Evolutionary conservation across 345 rosid species (phyloP).

Genomic region (Lepidium sativum): DNA sequence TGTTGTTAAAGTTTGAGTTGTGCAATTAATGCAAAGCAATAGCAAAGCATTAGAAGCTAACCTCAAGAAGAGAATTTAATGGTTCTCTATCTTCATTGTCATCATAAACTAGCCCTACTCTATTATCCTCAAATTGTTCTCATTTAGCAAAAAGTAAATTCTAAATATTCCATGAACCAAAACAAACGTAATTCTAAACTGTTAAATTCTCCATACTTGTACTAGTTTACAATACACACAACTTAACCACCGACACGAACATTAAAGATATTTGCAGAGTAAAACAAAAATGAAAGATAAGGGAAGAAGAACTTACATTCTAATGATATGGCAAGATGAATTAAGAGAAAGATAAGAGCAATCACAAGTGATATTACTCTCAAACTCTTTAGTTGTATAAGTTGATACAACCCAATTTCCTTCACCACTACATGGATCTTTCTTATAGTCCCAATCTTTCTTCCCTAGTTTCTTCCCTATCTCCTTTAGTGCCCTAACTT

Average conservation of each 20-base stretch:
- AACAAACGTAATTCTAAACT: not conserved
- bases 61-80: not conserved
- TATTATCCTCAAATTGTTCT: not conserved
- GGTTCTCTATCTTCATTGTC: not conserved
- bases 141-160: not conserved
- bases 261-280: not conserved
- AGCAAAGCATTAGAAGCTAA: not conserved
- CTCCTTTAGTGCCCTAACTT: conserved; percentile 60
- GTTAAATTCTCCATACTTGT: not conserved
- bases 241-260: conserved; percentile 8
- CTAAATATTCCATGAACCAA: not conserved
- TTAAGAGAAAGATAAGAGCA: conserved; percentile 33
- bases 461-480: conserved; percentile 61
- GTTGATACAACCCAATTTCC: conserved; percentile 40
- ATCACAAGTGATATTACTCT: conserved; percentile 50
- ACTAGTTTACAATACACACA: not conserved
- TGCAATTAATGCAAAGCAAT: not conserved
- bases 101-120: not conserved
- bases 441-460: conserved; percentile 57
- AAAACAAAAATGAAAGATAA: not conserved
- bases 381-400: conserved; percentile 30
- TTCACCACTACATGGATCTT: conserved; percentile 72
- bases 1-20: not conserved
- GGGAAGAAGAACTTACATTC: conserved; percentile 39
- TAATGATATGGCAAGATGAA: conserved; percentile 55